A percentile compares a stretch with the other conserved stretches of the same genome.
phyloP scores from a whole-genome alignment of 2,329 filamentous ascomycete genomes.

The Leptoxyphium fumago region DNA sequence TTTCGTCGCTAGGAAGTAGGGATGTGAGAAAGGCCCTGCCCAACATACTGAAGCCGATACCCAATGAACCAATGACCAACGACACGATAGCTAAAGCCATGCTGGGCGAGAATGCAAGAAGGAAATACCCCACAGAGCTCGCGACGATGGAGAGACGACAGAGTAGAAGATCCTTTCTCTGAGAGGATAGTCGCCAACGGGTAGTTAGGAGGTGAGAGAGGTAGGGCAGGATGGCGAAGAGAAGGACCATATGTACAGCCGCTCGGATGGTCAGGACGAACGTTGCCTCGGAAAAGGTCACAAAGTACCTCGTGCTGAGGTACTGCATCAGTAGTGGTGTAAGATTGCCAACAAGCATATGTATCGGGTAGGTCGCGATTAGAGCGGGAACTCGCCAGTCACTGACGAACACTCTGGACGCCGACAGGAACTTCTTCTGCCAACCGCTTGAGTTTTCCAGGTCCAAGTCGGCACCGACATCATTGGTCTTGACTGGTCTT shows the following conservation, averaged over 20 bases:
- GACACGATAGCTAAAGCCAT: constrained; percentile 17
- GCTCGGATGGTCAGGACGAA: constrained; percentile 18
- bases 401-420: background rate
- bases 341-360: constrained; percentile 10
- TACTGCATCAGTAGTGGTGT: constrained; percentile 36
- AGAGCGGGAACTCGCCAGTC: constrained; percentile 20
- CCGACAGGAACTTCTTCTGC: background rate
- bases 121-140: constrained; percentile 13
- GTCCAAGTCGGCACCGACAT: background rate
- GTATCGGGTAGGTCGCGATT: constrained; percentile 15
- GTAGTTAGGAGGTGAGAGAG: constrained; percentile 11
- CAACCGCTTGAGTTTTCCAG: background rate
- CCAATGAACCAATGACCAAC: constrained; percentile 33
- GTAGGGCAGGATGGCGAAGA: constrained; percentile 18
- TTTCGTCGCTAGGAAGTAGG: constrained; percentile 38
- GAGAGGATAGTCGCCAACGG: constrained; percentile 8
- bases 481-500: background rate
- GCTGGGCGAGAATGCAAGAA: constrained; percentile 18
- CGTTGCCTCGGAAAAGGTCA: constrained; percentile 26
- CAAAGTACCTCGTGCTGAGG: constrained; percentile 35
- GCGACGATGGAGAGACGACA: constrained; percentile 15
- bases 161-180: constrained; percentile 19
- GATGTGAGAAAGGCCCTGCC: constrained; percentile 38
- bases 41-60: constrained; percentile 29
- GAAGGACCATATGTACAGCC: constrained; percentile 14